Evolutionary conservation across 2,329 filamentous ascomycete species (phyloP).

Genomic region (Stagonosporopsis rhizophila): DNA sequence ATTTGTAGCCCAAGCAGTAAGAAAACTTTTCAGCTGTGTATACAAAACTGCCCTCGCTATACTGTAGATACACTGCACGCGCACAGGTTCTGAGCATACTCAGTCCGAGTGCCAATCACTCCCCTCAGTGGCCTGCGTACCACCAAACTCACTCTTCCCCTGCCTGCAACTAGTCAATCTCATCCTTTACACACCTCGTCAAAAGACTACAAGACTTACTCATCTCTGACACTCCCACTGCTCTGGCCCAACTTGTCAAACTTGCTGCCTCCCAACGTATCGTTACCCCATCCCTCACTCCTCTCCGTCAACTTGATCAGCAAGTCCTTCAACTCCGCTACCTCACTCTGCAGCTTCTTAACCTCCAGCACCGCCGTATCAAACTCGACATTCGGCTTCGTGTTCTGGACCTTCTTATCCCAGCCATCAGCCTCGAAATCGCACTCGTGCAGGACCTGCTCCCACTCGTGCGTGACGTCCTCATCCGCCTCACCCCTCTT

Average conservation of each 20-base stretch:
- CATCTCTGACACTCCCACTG: conserved; percentile 38
- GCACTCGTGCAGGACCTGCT: conserved; percentile 74
- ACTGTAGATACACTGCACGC: too few relatives aligned
- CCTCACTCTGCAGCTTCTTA: conserved; percentile 53
- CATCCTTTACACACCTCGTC: background rate
- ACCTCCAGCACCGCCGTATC: conserved; percentile 77
- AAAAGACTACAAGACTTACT: conserved; percentile 1
- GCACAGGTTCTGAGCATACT: background rate
- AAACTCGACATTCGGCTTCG: conserved; percentile 80
- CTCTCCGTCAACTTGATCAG: conserved; percentile 37
- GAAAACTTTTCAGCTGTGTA: background rate
- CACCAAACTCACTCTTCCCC: conserved; percentile 31
- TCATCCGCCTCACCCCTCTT: conserved; percentile 86
- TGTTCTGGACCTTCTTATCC: conserved; percentile 78
- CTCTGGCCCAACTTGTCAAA: conserved; percentile 31
- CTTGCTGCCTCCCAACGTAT: conserved; percentile 40
- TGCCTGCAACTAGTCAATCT: background rate
- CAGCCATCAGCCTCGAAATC: conserved; percentile 87
- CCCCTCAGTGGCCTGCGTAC: conserved; percentile 24
- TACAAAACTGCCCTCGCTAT: background rate
- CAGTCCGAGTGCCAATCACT: conserved; percentile 29
- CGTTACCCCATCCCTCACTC: conserved; percentile 37
- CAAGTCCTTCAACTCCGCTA: conserved; percentile 55
- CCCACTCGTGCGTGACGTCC: conserved; percentile 90
- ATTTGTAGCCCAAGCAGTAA: background rate